Evolutionary conservation across 768 basidiomycete genomes (phyloP).

Genomic region (Lanmaoa rubissima): DNA sequence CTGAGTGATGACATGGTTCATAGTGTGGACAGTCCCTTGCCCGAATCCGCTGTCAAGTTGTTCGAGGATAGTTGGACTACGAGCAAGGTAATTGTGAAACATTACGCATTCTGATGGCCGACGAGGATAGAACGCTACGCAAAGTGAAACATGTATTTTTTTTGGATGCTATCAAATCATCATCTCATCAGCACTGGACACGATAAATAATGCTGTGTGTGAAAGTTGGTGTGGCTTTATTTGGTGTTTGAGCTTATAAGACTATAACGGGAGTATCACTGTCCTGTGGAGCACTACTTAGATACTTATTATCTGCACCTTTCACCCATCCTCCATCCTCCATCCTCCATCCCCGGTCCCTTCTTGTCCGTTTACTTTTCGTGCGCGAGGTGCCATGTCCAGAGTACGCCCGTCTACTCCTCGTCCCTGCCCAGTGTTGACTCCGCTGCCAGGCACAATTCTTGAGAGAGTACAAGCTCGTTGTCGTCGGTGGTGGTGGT

Average conservation of each 20-base stretch:
- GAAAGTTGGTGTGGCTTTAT: conserved; percentile 24
- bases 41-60: background rate
- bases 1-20: background rate
- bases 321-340: background rate
- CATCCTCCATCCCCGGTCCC: background rate
- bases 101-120: background rate
- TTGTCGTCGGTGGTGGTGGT: conserved; percentile 98
- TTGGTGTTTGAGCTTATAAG: conserved; percentile 20
- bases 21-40: background rate
- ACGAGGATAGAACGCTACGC: background rate
- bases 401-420: conserved; percentile 21
- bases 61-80: background rate
- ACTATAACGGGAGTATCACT: conserved; percentile 11
- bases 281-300: background rate
- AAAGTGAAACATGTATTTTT: background rate
- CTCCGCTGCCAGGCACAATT: conserved; percentile 63
- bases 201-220: background rate
- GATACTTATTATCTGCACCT: conserved; percentile 7
- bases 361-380: background rate
- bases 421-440: background rate
- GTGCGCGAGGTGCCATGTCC: conserved; percentile 25
- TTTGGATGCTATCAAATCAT: background rate
- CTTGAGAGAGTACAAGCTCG: conserved; percentile 96
- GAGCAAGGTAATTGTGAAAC: background rate
- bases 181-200: background rate